Evolutionary conservation across 1,284 basidiomycete species (phyloP).

Genomic region (Rhodotorula mucilaginosa): DNA sequence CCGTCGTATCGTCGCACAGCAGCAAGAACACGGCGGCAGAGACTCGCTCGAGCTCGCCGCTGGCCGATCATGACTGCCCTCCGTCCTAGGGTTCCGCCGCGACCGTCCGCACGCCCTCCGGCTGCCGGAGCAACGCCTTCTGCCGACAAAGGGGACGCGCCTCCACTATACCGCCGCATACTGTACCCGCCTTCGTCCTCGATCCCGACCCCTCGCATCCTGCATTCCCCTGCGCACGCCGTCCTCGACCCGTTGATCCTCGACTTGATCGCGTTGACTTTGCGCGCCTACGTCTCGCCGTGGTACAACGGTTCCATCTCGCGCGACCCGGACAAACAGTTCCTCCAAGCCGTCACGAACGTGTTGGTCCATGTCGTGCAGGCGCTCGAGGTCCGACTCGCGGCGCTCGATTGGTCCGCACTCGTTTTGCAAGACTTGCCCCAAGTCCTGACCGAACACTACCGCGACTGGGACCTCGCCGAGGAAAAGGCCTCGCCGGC

Average conservation of each 20-base stretch:
- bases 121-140: background rate
- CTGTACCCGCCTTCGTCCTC: constrained; percentile 22
- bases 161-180: constrained; percentile 28
- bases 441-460: constrained; percentile 65
- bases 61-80: background rate
- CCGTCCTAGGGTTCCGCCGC: background rate
- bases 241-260: constrained; percentile 36
- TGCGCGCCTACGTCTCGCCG: constrained; percentile 69
- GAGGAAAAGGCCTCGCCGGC: constrained; percentile 51
- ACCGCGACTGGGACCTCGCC: constrained; percentile 68
- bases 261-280: constrained; percentile 69
- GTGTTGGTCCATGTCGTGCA: constrained; percentile 62
- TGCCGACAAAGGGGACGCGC: background rate
- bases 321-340: constrained; percentile 64
- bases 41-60: too few relatives aligned
- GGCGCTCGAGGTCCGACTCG: constrained; percentile 60
- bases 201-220: constrained; percentile 25
- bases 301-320: constrained; percentile 75
- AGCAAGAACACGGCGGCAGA: too few relatives aligned
- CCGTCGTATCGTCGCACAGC: too few relatives aligned
- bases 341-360: constrained; percentile 66
- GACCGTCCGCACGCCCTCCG: background rate
- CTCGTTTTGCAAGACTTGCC: constrained; percentile 64
- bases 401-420: constrained; percentile 58
- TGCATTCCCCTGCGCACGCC: constrained; percentile 27